phyloP scores from a whole-genome alignment of 148 eudicot genomes.

The Rhododendron ferrugineum region DNA sequence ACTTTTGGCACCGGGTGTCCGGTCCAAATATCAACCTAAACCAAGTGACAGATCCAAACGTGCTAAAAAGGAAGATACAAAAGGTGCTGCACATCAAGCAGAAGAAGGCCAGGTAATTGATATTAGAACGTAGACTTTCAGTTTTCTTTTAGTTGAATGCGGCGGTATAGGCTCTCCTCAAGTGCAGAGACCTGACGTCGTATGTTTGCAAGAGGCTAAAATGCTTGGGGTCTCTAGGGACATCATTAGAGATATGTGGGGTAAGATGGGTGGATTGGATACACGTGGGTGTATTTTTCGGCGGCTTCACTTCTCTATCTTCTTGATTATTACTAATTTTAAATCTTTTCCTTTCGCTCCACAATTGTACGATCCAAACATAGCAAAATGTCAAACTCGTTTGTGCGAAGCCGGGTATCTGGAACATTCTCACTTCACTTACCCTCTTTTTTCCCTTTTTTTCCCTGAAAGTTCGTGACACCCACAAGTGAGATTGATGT shows the following conservation, averaged over 20 bases:
- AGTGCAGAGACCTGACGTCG: not conserved
- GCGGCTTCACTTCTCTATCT: not conserved
- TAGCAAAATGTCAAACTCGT: not conserved
- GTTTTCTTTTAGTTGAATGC: not conserved
- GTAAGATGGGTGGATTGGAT: not conserved
- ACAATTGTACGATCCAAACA: not conserved
- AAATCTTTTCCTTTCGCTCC: not conserved
- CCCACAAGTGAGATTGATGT: conserved; percentile 58
- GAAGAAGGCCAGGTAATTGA: conserved; percentile 74
- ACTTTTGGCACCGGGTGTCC: conserved; percentile 63
- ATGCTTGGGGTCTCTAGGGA: not conserved
- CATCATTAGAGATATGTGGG: not conserved
- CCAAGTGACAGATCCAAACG: conserved; percentile 81
- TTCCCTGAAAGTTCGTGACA: conserved; percentile 33
- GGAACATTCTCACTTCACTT: not conserved
- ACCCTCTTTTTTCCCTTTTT: not conserved
- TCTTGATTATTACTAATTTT: not conserved
- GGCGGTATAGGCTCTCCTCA: not conserved
- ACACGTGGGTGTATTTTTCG: not conserved
- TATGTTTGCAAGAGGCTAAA: not conserved
- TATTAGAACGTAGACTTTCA: not conserved
- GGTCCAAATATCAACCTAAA: conserved; percentile 78
- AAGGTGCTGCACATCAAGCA: conserved; percentile 45
- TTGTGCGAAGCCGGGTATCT: not conserved
- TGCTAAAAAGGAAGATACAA: conserved; percentile 83